Conservation (phyloP, 192 early-diverging fungal genomes). For the Backusella tarrabulga region DNA sequence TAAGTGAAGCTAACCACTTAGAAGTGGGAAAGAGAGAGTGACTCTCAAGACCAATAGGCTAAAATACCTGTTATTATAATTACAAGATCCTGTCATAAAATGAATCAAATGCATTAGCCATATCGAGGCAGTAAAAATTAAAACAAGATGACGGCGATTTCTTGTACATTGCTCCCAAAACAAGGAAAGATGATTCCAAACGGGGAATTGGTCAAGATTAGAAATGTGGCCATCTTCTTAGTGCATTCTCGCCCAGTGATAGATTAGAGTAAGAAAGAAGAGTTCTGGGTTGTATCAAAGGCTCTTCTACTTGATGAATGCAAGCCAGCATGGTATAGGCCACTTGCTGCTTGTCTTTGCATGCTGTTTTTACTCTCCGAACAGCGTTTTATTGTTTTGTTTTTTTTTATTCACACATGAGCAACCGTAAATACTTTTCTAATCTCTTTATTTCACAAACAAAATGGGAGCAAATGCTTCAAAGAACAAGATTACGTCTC, state of each 20-base stretch:
- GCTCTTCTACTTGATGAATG: too few species aligned
- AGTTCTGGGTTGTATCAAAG: too few species aligned
- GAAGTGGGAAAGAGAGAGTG: too few species aligned
- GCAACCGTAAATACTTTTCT: neutral
- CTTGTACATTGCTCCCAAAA: neutral
- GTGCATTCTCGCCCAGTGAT: neutral
- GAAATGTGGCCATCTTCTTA: neutral
- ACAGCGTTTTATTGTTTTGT: neutral
- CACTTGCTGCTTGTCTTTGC: neutral
- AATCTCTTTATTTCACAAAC: neutral
- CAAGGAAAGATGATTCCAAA: neutral
- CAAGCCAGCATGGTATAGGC: neutral
- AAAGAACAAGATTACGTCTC: conserved; percentile 71
- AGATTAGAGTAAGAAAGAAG: too few species aligned
- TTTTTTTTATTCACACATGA: neutral
- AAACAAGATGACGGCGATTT: neutral
- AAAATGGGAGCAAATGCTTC: conserved; percentile 51
- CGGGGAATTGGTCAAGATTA: neutral
- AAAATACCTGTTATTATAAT: neutral
- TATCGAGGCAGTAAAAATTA: neutral
- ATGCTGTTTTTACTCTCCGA: neutral
- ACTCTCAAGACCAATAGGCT: neutral
- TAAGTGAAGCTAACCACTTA: too few species aligned
- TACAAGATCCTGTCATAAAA: neutral
- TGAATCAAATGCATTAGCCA: neutral